phyloP scores from a whole-genome alignment of 495 filamentous ascomycete genomes.

The Xylaria scruposa region DNA sequence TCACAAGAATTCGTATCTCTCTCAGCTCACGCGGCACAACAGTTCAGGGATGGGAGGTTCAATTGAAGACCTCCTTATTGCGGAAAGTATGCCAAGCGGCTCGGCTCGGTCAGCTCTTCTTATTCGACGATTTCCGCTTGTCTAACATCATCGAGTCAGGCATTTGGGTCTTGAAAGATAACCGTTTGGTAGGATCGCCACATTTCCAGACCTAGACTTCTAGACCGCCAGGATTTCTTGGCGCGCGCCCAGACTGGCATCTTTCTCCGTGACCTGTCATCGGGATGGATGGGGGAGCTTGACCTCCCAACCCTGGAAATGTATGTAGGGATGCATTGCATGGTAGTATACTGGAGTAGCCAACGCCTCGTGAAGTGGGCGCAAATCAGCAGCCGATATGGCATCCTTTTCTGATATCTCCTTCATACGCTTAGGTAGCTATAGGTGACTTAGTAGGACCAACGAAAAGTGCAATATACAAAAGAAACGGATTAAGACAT shows the following conservation, averaged over 20 bases:
- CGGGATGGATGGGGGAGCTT: not conserved
- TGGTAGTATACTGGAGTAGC: not conserved
- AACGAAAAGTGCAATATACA: not conserved
- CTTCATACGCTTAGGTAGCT: not conserved
- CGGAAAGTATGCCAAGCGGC: conserved; percentile 23
- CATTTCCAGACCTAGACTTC: conserved; percentile 9
- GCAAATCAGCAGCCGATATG: conserved; percentile 1
- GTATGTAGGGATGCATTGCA: not conserved
- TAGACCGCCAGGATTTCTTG: conserved; percentile 18
- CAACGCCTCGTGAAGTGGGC: conserved; percentile 21
- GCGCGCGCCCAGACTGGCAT: conserved; percentile 13
- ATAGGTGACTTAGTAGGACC: not conserved
- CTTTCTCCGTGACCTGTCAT: conserved; percentile 10
- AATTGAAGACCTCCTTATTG: conserved; percentile 32
- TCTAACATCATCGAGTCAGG: not conserved
- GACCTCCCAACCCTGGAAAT: not conserved
- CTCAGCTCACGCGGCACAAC: not conserved
- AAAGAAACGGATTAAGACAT: not conserved
- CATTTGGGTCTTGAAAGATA: conserved; percentile 6
- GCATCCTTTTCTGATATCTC: not conserved
- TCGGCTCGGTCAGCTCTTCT: conserved; percentile 3
- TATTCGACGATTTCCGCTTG: conserved; percentile 7
- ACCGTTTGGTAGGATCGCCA: not conserved
- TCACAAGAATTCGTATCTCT: not conserved
- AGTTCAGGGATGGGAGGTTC: not conserved